These are phyloP conservation scores for Candida pseudoglaebosa DNA, from an alignment of 805 yeast genomes.

Conservation along the genomic window DNA sequence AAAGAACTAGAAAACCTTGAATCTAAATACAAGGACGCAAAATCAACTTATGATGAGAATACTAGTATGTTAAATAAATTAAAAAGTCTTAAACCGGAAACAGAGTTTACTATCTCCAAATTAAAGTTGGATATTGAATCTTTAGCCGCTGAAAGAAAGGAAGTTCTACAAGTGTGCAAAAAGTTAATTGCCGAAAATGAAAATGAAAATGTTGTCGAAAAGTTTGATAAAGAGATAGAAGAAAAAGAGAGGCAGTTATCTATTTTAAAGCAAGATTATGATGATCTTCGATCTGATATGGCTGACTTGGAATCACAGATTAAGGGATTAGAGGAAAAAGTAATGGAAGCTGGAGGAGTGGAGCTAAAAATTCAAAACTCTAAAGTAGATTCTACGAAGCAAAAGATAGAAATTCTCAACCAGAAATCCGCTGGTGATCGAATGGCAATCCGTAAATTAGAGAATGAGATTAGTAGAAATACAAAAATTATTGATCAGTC, in stretches of 20 bases:
- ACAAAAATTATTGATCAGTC: conserved; percentile 44
- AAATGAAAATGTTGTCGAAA: conserved; percentile 19
- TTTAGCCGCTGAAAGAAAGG: conserved; percentile 48
- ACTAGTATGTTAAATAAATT: conserved; percentile 52
- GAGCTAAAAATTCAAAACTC: conserved; percentile 74
- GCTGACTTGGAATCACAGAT: conserved; percentile 54
- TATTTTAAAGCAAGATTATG: conserved; percentile 14
- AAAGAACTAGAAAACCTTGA: conserved; percentile 53
- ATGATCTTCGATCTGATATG: conserved; percentile 49
- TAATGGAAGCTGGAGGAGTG: conserved; percentile 90
- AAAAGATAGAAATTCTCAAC: conserved; percentile 56
- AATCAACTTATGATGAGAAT: conserved; percentile 54
- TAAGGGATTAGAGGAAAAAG: conserved; percentile 61
- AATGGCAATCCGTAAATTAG: conserved; percentile 54
- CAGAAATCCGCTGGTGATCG: conserved; percentile 57
- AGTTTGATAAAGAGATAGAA: conserved; percentile 38
- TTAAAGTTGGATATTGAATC: conserved; percentile 62
- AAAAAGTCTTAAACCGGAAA: conserved; percentile 64
- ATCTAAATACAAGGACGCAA: conserved; percentile 45
- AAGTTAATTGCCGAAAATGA: conserved; percentile 40
- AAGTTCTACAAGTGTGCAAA: conserved; percentile 40
- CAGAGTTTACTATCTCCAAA: conserved; percentile 59
- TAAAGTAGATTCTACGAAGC: conserved; percentile 71
- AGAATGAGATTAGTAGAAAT: conserved; percentile 58
- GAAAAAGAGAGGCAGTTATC: conserved; percentile 21